Conservation (phyloP, 1,139 yeast species). For the Trichomonascaceae sp. region DNA sequence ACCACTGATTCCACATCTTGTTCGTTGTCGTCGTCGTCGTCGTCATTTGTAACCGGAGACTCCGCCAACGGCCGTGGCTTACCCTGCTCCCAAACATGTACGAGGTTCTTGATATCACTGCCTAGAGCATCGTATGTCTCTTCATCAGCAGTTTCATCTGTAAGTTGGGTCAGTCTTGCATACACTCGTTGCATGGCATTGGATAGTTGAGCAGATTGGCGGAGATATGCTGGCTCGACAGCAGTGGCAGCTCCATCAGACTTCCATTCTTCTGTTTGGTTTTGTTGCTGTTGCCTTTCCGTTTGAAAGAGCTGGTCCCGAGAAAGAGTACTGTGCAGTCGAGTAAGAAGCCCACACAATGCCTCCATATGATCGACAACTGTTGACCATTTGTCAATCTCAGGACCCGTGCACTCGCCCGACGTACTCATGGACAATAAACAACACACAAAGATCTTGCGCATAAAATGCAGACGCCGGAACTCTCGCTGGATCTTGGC, state of each 20-base stretch:
- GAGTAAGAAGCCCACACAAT: slow-evolving; percentile 16
- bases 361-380: slow-evolving; percentile 20
- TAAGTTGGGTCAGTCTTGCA: slow-evolving; percentile 23
- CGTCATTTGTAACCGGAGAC: not conserved
- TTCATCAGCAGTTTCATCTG: slow-evolving; percentile 16
- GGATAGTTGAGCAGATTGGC: slow-evolving; percentile 15
- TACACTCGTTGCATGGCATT: slow-evolving; percentile 24
- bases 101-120: slow-evolving; percentile 18
- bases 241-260: slow-evolving; percentile 8
- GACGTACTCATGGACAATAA: slow-evolving; percentile 26
- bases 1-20: not conserved
- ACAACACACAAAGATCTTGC: slow-evolving; percentile 31
- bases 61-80: too few relatives aligned
- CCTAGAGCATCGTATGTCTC: slow-evolving; percentile 22
- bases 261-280: not conserved
- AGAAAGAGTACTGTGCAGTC: slow-evolving; percentile 18
- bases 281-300: too few relatives aligned
- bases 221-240: slow-evolving; percentile 4
- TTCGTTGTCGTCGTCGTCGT: not conserved
- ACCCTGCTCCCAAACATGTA: slow-evolving; percentile 21
- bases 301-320: slow-evolving; percentile 9
- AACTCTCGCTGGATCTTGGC: slow-evolving; percentile 20
- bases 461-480: slow-evolving; percentile 25
- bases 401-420: slow-evolving; percentile 16
- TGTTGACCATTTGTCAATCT: slow-evolving; percentile 22